Conservation (phyloP, 2,329 filamentous ascomycete genomes). For the Ilyonectria destructans region DNA sequence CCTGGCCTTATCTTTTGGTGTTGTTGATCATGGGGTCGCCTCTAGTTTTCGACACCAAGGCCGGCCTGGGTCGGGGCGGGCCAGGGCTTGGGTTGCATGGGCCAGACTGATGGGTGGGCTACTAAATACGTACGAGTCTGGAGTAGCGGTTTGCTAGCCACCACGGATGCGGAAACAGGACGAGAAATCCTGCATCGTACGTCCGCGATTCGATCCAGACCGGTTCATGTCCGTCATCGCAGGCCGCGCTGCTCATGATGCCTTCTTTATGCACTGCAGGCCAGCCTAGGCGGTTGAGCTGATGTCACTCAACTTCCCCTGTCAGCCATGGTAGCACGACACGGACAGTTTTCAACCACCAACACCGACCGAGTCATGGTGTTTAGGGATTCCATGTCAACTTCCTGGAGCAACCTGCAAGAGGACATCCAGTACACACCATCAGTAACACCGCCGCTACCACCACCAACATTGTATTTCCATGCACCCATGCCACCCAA, state of each 20-base stretch:
- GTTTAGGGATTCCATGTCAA: neutral
- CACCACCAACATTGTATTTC: neutral
- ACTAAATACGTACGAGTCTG: neutral
- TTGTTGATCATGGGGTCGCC: slow-evolving; percentile 37
- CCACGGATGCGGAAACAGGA: neutral
- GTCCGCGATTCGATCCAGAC: slow-evolving; percentile 3
- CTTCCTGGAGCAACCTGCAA: neutral
- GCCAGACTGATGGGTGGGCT: neutral
- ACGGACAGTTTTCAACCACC: slow-evolving; percentile 2
- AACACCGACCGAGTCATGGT: neutral
- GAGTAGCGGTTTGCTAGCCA: slow-evolving; percentile 4
- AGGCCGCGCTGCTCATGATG: neutral
- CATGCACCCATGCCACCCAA: neutral
- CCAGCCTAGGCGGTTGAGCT: neutral
- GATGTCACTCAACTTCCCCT: slow-evolving; percentile 7
- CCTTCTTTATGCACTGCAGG: neutral
- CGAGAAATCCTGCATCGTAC: slow-evolving; percentile 4
- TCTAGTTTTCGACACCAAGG: slow-evolving; percentile 21
- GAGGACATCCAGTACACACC: neutral
- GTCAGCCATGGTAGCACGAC: neutral
- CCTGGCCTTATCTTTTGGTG: slow-evolving; percentile 37
- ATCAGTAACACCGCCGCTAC: neutral
- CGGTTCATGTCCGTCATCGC: slow-evolving; percentile 15
- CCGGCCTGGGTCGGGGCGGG: slow-evolving; percentile 23
- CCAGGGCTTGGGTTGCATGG: slow-evolving; percentile 14